These are phyloP conservation scores for Rickenella mellea DNA, from an alignment of 768 basidiomycete species.

Conservation along the genomic window DNA sequence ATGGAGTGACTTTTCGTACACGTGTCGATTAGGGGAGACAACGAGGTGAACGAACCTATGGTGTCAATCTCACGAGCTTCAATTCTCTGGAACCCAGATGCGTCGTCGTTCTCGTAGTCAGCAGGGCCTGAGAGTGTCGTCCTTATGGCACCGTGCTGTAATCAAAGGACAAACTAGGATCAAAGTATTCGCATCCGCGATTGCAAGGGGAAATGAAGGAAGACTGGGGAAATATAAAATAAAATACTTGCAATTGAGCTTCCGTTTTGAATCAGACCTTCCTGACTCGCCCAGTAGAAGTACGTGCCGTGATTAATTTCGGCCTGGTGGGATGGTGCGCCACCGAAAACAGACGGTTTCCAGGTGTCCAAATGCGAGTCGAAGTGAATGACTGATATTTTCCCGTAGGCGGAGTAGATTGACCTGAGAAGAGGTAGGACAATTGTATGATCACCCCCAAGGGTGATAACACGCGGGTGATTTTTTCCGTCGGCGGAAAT, in stretches of 20 bases:
- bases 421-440: conserved; percentile 62
- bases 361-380: conserved; percentile 80
- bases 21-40: neutral
- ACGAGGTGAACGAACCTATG: conserved; percentile 39
- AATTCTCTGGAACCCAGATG: conserved; percentile 72
- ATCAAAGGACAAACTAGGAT: conserved; percentile 61
- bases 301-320: conserved; percentile 84
- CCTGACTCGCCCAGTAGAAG: conserved; percentile 82
- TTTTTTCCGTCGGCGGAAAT: conserved; percentile 60
- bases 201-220: conserved; percentile 11
- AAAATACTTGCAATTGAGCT: conserved; percentile 72
- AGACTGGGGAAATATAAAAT: conserved; percentile 16
- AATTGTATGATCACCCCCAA: conserved; percentile 87
- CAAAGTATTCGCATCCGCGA: conserved; percentile 34
- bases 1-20: neutral
- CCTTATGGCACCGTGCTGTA: conserved; percentile 77
- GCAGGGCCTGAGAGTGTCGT: conserved; percentile 72
- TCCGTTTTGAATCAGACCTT: conserved; percentile 71
- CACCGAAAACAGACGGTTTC: conserved; percentile 69
- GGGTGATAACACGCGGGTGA: conserved; percentile 73
- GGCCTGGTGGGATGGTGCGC: conserved; percentile 60
- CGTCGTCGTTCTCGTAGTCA: conserved; percentile 72
- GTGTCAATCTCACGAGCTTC: conserved; percentile 81
- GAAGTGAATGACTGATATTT: conserved; percentile 79
- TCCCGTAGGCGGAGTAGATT: conserved; percentile 67